Evolutionary conservation across 1,284 basidiomycete species (phyloP).

Genomic region (Pseudozyma sp.): DNA sequence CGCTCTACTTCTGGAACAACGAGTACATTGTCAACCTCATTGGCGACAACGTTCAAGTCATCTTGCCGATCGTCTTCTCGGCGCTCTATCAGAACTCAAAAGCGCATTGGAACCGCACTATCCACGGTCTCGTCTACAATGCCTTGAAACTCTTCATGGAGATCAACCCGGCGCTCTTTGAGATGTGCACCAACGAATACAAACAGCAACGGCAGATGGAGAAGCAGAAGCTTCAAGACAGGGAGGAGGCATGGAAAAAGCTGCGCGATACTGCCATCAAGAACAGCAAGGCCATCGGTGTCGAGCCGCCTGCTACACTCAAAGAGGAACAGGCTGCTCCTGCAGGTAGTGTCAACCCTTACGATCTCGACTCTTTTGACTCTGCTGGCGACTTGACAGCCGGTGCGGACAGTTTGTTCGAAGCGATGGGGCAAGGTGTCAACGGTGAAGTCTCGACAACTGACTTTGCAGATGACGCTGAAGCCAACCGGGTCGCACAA

Average conservation of each 20-base stretch:
- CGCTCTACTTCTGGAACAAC: conserved; percentile 76
- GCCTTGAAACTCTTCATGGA: conserved; percentile 99
- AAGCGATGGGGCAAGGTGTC: conserved; percentile 35
- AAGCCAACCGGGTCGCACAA: conserved; percentile 42
- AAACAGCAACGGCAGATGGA: conserved; percentile 78
- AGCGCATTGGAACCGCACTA: conserved; percentile 98
- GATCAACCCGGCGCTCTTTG: conserved; percentile 95
- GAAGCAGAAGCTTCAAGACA: conserved; percentile 57
- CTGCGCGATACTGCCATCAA: conserved; percentile 60
- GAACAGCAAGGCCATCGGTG: conserved; percentile 59
- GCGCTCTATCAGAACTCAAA: conserved; percentile 96
- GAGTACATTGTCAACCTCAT: conserved; percentile 99
- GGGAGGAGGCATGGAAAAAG: conserved; percentile 65
- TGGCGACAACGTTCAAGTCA: conserved; percentile 90
- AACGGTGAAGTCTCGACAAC: conserved; percentile 59
- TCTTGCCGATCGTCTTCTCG: conserved; percentile 98
- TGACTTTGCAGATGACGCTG: conserved; percentile 62
- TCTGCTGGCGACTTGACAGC: conserved; percentile 48
- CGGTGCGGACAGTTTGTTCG: conserved; percentile 40
- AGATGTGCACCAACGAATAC: conserved; percentile 92
- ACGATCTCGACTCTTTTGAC: conserved; percentile 52
- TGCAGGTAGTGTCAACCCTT: conserved; percentile 46
- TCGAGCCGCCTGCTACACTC: conserved; percentile 53
- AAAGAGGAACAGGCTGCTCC: conserved; percentile 58
- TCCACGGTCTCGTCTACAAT: conserved; percentile 99